Conservation (phyloP, 108 stramenopile species). For the Conticribra guillardii region DNA sequence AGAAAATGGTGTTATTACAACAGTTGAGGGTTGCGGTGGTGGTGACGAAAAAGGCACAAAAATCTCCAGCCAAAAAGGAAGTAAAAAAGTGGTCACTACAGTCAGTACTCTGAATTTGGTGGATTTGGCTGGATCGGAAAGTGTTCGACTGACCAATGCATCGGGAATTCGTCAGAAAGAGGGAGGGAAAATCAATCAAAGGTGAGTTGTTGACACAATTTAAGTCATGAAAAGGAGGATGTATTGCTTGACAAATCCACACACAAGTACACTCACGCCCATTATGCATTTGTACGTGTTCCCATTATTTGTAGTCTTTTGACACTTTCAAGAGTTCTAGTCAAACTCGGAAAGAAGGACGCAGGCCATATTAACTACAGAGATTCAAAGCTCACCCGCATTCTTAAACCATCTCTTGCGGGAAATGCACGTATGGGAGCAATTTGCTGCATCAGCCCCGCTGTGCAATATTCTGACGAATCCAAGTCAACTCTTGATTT, state of each 20-base stretch:
- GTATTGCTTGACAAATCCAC: no score
- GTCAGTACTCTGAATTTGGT: slow-evolving; percentile 51
- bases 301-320: slow-evolving; percentile 73
- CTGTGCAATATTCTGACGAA: slow-evolving; percentile 97
- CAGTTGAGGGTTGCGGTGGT: no score
- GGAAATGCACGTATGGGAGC: slow-evolving; percentile 85
- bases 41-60: slow-evolving; percentile 45
- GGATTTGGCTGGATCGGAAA: slow-evolving; percentile 66
- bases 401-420: slow-evolving; percentile 96
- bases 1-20: slow-evolving; percentile 58
- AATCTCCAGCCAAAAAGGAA: no score
- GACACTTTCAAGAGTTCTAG: slow-evolving; percentile 98
- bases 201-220: no score
- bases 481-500: slow-evolving; percentile 97
- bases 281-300: no score
- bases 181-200: slow-evolving; percentile 97
- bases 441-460: slow-evolving; percentile 93
- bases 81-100: slow-evolving; percentile 38
- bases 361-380: slow-evolving; percentile 96
- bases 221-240: no score
- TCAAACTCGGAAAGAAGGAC: slow-evolving; percentile 93
- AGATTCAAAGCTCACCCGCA: slow-evolving; percentile 97
- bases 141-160: slow-evolving; percentile 56
- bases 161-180: slow-evolving; percentile 84
- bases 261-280: no score